These are phyloP conservation scores for Neonectria hederae DNA, from an alignment of 2,329 filamentous ascomycete genomes.

Conservation along the genomic window DNA sequence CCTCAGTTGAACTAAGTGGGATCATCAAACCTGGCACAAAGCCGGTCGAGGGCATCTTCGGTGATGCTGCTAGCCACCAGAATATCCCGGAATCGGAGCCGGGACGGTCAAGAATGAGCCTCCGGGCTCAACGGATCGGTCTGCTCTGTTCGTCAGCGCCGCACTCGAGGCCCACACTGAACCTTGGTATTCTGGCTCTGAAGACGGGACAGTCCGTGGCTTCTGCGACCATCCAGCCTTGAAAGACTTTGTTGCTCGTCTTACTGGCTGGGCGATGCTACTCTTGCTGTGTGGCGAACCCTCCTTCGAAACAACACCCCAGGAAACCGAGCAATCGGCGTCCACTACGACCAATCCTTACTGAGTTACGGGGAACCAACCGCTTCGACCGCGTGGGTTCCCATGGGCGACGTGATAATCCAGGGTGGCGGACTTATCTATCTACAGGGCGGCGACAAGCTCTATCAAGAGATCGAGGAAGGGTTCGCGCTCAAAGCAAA, in stretches of 20 bases:
- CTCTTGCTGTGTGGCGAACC: slow-evolving; percentile 53
- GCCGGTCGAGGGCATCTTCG: slow-evolving; percentile 63
- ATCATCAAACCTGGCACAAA: slow-evolving; percentile 63
- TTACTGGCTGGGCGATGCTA: slow-evolving; percentile 64
- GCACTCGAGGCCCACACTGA: slow-evolving; percentile 64
- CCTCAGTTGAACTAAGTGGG: slow-evolving; percentile 61
- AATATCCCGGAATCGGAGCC: slow-evolving; percentile 56
- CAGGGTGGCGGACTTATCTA: slow-evolving; percentile 69
- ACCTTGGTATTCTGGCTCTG: slow-evolving; percentile 54
- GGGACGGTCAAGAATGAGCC: slow-evolving; percentile 57
- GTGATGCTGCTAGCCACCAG: slow-evolving; percentile 19
- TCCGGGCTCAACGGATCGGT: slow-evolving; percentile 50
- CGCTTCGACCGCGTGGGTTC: slow-evolving; percentile 66
- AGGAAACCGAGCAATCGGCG: slow-evolving; percentile 65
- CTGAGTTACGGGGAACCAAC: slow-evolving; percentile 64
- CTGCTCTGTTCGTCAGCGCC: slow-evolving; percentile 44
- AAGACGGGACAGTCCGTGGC: slow-evolving; percentile 18
- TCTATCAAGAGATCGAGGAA: slow-evolving; percentile 61
- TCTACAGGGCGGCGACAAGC: slow-evolving; percentile 53
- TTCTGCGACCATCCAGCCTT: slow-evolving; percentile 64
- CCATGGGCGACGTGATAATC: slow-evolving; percentile 63
- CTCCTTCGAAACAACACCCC: slow-evolving; percentile 67
- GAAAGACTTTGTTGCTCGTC: slow-evolving; percentile 57
- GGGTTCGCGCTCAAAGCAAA: slow-evolving; percentile 60
- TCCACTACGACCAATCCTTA: slow-evolving; percentile 71